Conservation (phyloP, 352 stramenopile genomes). For the Albugo candida region DNA sequence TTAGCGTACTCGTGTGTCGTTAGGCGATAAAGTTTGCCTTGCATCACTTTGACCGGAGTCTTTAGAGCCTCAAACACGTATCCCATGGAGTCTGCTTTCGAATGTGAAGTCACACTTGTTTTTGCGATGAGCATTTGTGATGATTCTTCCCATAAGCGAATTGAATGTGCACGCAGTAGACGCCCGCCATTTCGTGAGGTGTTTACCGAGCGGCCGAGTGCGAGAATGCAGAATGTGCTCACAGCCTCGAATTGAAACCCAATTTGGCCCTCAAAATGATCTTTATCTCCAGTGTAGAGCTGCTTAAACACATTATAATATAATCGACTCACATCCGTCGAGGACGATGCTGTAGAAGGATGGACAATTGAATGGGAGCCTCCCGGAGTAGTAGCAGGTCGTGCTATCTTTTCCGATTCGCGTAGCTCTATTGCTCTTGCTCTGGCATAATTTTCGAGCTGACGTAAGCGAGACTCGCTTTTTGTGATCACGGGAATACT, state of each 20-base stretch:
- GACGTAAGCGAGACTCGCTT: conserved; percentile 35
- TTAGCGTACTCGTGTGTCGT: conserved; percentile 79
- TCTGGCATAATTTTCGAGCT: conserved; percentile 38
- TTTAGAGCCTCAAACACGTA: conserved; percentile 51
- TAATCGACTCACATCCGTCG: background rate
- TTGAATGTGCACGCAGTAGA: conserved; percentile 44
- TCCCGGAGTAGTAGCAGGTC: no score
- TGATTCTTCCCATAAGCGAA: conserved; percentile 70
- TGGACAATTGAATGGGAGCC: no score
- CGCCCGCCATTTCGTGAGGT: conserved; percentile 31
- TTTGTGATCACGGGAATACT: conserved; percentile 37
- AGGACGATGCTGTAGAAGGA: no score
- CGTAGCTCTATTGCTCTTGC: conserved; percentile 39
- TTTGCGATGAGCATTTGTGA: conserved; percentile 49
- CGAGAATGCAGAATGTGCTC: conserved; percentile 64
- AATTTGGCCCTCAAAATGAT: conserved; percentile 80
- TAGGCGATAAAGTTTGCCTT: conserved; percentile 71
- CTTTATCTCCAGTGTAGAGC: conserved; percentile 75
- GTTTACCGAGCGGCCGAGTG: conserved; percentile 63
- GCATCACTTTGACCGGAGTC: conserved; percentile 33
- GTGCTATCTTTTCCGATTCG: conserved; percentile 20
- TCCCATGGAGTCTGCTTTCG: conserved; percentile 45
- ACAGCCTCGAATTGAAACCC: conserved; percentile 78
- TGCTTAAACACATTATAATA: conserved; percentile 75
- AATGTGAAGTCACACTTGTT: conserved; percentile 32